phyloP scores from a whole-genome alignment of 495 filamentous ascomycete genomes.

The Pyrenopolyporus hunteri region DNA sequence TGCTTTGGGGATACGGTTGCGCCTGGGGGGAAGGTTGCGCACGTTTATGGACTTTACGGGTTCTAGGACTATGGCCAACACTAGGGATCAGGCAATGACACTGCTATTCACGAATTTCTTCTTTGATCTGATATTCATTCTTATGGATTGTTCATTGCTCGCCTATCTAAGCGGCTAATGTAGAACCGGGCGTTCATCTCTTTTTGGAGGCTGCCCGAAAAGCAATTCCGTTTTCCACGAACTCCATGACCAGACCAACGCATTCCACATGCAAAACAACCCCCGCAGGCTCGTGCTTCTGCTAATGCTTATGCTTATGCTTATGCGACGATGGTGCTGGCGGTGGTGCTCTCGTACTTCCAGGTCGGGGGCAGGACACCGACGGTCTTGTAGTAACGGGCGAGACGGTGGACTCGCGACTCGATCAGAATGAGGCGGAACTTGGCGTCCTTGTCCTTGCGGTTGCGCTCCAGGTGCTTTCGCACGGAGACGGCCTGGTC shows the following conservation, averaged over 20 bases:
- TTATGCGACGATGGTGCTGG: conserved; percentile 68
- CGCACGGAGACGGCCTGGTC: conserved; percentile 91
- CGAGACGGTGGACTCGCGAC: conserved; percentile 98
- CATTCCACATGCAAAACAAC: conserved; percentile 34
- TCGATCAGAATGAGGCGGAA: conserved; percentile 99
- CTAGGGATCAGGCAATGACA: not conserved
- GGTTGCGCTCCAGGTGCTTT: conserved; percentile 99
- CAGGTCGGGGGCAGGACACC: conserved; percentile 97
- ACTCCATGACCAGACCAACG: conserved; percentile 42
- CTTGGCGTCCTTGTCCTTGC: conserved; percentile 99
- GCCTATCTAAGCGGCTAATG: conserved; percentile 35
- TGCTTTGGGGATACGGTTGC: conserved; percentile 11
- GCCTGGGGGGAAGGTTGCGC: not conserved
- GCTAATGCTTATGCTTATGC: conserved; percentile 41
- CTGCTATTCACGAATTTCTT: conserved; percentile 2
- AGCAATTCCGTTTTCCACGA: conserved; percentile 42
- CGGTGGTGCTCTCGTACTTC: conserved; percentile 85
- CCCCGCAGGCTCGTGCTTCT: conserved; percentile 2
- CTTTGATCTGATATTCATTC: conserved; percentile 30
- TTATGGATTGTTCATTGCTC: conserved; percentile 30
- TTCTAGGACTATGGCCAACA: not conserved
- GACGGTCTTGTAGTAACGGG: conserved; percentile 96
- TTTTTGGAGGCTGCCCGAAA: conserved; percentile 33
- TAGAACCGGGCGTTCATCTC: conserved; percentile 21
- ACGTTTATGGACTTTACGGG: not conserved